A percentile compares a stretch with the other conserved stretches of the same genome.
phyloP scores from a whole-genome alignment of 805 yeast genomes.

The Scheffersomyces coipomensis region DNA sequence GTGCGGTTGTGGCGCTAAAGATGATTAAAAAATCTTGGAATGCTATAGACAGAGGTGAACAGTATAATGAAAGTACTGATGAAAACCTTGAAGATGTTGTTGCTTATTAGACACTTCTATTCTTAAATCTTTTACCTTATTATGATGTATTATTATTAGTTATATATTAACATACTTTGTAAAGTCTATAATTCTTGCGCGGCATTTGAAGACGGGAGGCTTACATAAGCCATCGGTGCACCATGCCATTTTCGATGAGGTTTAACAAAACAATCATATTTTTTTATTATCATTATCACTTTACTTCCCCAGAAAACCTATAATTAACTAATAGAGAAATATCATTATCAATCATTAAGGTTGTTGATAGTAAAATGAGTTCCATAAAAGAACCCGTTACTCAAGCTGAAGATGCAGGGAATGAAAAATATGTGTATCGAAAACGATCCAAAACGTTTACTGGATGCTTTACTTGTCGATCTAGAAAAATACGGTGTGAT shows the following conservation, averaged over 20 bases:
- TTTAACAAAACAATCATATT: no score
- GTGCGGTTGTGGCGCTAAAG: conserved; percentile 41
- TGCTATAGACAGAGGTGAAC: conserved; percentile 6
- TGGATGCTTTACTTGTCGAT: conserved; percentile 87
- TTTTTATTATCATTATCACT: no score
- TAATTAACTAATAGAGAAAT: no score
- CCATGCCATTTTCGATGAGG: not conserved
- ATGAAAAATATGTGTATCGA: not conserved
- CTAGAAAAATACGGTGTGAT: conserved; percentile 81
- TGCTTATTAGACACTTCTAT: conserved; percentile 6
- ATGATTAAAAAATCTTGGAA: conserved; percentile 28
- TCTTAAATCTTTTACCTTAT: no score
- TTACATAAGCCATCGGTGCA: not conserved
- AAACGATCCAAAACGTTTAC: conserved; percentile 64
- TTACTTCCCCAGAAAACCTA: no score
- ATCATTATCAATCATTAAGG: no score
- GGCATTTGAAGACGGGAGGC: not conserved
- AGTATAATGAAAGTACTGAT: conserved; percentile 5
- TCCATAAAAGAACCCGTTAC: no score
- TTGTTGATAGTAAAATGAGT: no score
- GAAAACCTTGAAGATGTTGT: conserved; percentile 8
- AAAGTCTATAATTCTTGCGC: not conserved
- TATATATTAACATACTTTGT: no score
- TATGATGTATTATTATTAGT: no score
- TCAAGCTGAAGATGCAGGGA: no score